Base-by-base conservation (phyloP, 2,329 filamentous ascomycete species). In the Neofusicoccum sp. region DNA sequence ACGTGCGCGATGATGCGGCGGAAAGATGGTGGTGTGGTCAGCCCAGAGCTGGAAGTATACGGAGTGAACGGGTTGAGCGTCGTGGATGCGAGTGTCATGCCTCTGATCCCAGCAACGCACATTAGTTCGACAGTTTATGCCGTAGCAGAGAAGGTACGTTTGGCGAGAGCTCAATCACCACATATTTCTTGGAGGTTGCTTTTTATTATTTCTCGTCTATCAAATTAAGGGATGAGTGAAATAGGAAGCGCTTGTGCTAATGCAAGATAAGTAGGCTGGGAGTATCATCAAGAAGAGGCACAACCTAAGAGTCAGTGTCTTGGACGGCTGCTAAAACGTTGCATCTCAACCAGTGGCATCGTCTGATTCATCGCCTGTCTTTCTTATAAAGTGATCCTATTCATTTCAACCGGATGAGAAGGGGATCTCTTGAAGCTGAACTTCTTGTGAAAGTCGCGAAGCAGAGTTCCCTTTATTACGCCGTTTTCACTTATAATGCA, bases 111-210 rank as follows among this genome's bases (percentile, higher is more conserved):
- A 0, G 67, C 65, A 1, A 65, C 69, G 8, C 69, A 72, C 64
- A 47, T 70, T 20, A 68, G 70, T 43, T 62, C 68, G 1, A 72
- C 69, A 1, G 68, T 72, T 63, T 73, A 72, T 61, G 70, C 69
- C 30, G 62, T 72, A 41, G 47, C 20, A 33, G 47, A 51, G 16
- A 34, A 51, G 47, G 31, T 31, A 26, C 12, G 20, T 28, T 2
- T 34, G 16, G 14, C 16, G 6, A 24, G 6, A 9, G 16, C 16
- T 4, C 44, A 48, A 16, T 26, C 44, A 47, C 7, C n/a, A n/a
- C 3, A n/a, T 6, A n/a, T 26, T 5, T 14, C 28, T 2, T 3
- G 31, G 20, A 20, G 20, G 20, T 31, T 47, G 44, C 26, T 8
- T 4, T 33, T 14, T 48, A 12, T 26, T 20, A 9, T 12, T 33